These are phyloP conservation scores for Metschnikowia sp. DNA, from an alignment of 805 yeast species.

Conservation along the genomic window DNA sequence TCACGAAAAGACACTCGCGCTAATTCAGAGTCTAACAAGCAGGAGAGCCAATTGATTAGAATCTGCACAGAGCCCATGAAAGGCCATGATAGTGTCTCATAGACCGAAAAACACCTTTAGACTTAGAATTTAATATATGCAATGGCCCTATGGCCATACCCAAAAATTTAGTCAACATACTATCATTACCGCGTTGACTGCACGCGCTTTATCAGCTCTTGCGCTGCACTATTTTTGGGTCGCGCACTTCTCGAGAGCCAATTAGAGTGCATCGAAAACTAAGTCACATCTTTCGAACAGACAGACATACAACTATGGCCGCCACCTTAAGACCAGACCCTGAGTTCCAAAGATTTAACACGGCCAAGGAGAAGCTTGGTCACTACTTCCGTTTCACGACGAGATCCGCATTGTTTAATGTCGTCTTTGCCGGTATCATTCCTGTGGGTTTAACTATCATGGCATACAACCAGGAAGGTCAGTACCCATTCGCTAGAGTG, in stretches of 20 bases:
- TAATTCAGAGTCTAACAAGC: background rate
- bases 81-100: too few relatives aligned
- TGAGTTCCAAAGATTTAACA: conserved; percentile 39
- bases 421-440: conserved; percentile 35
- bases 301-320: conserved; percentile 29
- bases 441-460: conserved; percentile 36
- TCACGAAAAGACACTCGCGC: conserved; percentile 31
- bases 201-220: too few relatives aligned
- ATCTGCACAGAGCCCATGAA: background rate
- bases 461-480: conserved; percentile 41
- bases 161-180: too few relatives aligned
- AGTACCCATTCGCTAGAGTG: conserved; percentile 26
- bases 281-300: background rate
- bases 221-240: conserved; percentile 3
- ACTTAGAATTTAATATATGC: too few relatives aligned
- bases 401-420: conserved; percentile 33
- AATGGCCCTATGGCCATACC: too few relatives aligned
- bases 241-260: conserved; percentile 17
- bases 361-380: conserved; percentile 40
- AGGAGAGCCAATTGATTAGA: background rate
- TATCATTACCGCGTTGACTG: too few relatives aligned
- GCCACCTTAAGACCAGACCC: conserved; percentile 43
- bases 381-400: conserved; percentile 42
- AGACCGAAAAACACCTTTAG: too few relatives aligned
- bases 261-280: conserved; percentile 15